Base-by-base conservation (phyloP, 1,139 yeast genomes). In the Diutina scorzettiae region DNA sequence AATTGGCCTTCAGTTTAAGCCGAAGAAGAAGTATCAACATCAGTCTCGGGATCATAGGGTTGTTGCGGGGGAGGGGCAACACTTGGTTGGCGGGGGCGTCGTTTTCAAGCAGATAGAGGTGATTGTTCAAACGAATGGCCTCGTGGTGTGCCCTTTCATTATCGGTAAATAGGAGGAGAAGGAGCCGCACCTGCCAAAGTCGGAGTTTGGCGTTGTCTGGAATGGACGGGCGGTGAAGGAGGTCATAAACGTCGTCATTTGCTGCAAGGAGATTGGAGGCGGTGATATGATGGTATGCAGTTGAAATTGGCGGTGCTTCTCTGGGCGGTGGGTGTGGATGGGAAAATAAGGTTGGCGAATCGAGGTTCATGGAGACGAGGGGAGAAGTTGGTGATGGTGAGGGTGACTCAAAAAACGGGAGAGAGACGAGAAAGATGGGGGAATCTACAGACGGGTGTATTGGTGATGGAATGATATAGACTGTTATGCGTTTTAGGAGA, bases 161-260 rank as follows among this genome's bases (percentile, higher is more conserved):
- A 33, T 58, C 58, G 43, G 53, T 54, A 50, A 66, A 65, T 8
- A 66, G 43, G 16, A 56, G 55, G n/a, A 62, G 49, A 6, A 54
- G 49, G 24, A 68, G 52, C 19, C 73, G 50, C n/a, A 64, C 56
- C 43, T 64, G 65, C 73, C 73, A 68, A 18, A 66, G 41, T 41
- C 49, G 52, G 14, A 66, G 51, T 16, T 34, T 34, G 19, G 7
- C 20, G n/a, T 21, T 19, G 17, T 34, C 39, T 20, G 27, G 7
- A 17, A 21, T 23, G 2, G 6, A 14, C n/a, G n/a, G 28, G 29
- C 21, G 28, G 19, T 34, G 39, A 28, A 34, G 27, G 9, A 34
- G 39, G 27, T 16, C 17, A 23, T 14, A 7, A 14, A 34, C 11
- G 7, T 34, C 23, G 14, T 34, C 39, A n/a, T 19, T 28, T 4